Evolutionary conservation across 2,329 filamentous ascomycete species (phyloP), one percentile per base, ranked within the genome.

Genomic region (Trichophyton simii): DNA sequence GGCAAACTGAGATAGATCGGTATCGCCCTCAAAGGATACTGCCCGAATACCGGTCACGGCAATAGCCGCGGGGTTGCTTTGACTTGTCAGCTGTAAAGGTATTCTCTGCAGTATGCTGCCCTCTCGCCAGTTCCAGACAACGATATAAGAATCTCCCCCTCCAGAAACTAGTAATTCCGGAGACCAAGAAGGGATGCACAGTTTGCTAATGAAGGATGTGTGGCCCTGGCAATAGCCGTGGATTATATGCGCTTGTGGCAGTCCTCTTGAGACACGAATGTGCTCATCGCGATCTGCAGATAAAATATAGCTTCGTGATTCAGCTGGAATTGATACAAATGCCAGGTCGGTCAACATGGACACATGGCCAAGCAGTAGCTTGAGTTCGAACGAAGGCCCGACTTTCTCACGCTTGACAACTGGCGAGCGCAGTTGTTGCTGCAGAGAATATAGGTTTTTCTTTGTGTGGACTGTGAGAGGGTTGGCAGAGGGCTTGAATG

Each of bases 161-260:
- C 89, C 94, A 4, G 91, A 95, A 36, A 97, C 76, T 34, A 99
- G 80, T 0, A 87, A 67, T n/a, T 84, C 79, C 2, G 79, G 79
- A 25, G 78, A 75, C 59, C 73, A 75, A 0, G 71, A 70, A 0
- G 86, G 84, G 18, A 92, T 76, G 68, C 86, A 87, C 50, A 99
- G 77, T 62, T 83, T 85, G 75, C 82, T 90, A 66, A 99, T 80
- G 72, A 97, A 97, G 42, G 91, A 83, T 59, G 80, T 84, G 74
- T 99, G 94, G 3, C 91, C 92, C 2, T 96, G 81, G 71, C 92
- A 97, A 73, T 88, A 97, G 0, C 81, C 81, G 73, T 97, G 91
- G 65, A 96, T 95, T 63, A 97, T 80, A 72, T 96, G 87, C 0
- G 89, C 80, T 72, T 97, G 91, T 0, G 89, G 88, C 63, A 85